Percentiles rank a stretch among this genome's conserved stretches.
Evolutionary conservation across 2,329 filamentous ascomycete genomes (phyloP).

Genomic region (Colletotrichum sp.): DNA sequence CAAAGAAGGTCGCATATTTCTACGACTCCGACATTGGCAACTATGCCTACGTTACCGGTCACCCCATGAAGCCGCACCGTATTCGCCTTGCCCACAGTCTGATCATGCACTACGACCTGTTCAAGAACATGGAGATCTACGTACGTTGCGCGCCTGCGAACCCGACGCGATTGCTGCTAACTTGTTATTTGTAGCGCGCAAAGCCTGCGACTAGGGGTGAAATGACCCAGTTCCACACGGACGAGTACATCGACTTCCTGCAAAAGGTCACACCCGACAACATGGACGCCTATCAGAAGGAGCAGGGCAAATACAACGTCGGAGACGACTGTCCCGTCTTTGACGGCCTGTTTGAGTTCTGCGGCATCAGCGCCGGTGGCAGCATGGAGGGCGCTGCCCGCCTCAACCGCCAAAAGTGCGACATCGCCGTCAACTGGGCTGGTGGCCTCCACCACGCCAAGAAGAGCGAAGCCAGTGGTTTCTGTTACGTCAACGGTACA

Average conservation of each 20-base stretch:
- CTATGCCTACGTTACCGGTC: conserved; percentile 94
- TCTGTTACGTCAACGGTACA: conserved; percentile 95
- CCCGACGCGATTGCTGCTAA: neutral
- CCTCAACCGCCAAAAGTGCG: conserved; percentile 87
- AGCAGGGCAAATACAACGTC: conserved; percentile 93
- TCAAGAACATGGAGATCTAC: conserved; percentile 96
- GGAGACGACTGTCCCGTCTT: conserved; percentile 98
- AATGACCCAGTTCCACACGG: conserved; percentile 92
- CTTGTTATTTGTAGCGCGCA: conserved; percentile 62
- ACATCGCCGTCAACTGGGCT: conserved; percentile 98
- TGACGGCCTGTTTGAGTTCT: conserved; percentile 96
- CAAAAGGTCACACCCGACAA: conserved; percentile 97
- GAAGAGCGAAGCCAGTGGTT: conserved; percentile 93
- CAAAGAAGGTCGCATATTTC: conserved; percentile 94
- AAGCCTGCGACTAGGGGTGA: conserved; percentile 89
- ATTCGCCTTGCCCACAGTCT: conserved; percentile 94
- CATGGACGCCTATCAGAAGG: conserved; percentile 91
- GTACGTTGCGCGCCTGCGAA: conserved; percentile 60
- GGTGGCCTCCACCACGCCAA: conserved; percentile 97
- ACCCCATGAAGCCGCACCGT: conserved; percentile 99
- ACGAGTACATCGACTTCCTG: conserved; percentile 95
- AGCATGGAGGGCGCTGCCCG: conserved; percentile 93
- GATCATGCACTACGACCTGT: conserved; percentile 94
- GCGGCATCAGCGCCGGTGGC: conserved; percentile 91
- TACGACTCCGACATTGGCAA: conserved; percentile 99